Percentiles rank a stretch among this genome's conserved stretches.
Conservation (phyloP, 1,139 yeast species). For the Lodderomyces oxycetoniae region DNA sequence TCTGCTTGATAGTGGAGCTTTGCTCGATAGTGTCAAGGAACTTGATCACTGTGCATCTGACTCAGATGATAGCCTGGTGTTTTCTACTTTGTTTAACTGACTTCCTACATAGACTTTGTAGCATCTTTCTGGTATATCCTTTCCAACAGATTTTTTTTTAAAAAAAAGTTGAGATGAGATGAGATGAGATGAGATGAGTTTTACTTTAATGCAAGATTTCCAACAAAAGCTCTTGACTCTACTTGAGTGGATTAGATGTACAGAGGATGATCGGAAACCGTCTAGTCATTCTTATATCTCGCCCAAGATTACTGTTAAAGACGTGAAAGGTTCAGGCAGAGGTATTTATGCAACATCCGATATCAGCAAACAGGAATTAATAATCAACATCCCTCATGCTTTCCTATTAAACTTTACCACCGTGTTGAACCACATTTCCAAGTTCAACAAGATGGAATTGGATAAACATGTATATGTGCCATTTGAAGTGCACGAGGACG, state of each 20-base stretch:
- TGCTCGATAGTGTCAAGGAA: too few relatives aligned
- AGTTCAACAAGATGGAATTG: conserved; percentile 16
- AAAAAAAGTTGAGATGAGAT: too few relatives aligned
- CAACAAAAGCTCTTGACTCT: background rate
- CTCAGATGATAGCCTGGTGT: too few relatives aligned
- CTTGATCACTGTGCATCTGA: too few relatives aligned
- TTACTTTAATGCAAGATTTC: conserved; percentile 3
- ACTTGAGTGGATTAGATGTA: conserved; percentile 2
- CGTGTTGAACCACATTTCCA: conserved; percentile 37
- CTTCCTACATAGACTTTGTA: too few relatives aligned
- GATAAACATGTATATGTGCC: conserved; percentile 20
- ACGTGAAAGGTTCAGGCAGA: conserved; percentile 48
- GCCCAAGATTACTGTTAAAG: conserved; percentile 26
- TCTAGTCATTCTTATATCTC: conserved; percentile 27
- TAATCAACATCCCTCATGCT: conserved; percentile 55
- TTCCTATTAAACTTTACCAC: conserved; percentile 60
- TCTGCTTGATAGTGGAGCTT: too few relatives aligned
- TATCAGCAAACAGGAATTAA: conserved; percentile 29
- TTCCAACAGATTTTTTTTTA: too few relatives aligned
- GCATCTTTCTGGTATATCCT: too few relatives aligned
- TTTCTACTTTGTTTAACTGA: too few relatives aligned
- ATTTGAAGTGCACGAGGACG: conserved; percentile 14
- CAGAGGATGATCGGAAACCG: conserved; percentile 9
- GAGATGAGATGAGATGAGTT: too few relatives aligned
- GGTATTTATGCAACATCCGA: conserved; percentile 45